phyloP scores from a whole-genome alignment of 2,329 filamentous ascomycete genomes.

The Emergomyces pasteurianus region DNA sequence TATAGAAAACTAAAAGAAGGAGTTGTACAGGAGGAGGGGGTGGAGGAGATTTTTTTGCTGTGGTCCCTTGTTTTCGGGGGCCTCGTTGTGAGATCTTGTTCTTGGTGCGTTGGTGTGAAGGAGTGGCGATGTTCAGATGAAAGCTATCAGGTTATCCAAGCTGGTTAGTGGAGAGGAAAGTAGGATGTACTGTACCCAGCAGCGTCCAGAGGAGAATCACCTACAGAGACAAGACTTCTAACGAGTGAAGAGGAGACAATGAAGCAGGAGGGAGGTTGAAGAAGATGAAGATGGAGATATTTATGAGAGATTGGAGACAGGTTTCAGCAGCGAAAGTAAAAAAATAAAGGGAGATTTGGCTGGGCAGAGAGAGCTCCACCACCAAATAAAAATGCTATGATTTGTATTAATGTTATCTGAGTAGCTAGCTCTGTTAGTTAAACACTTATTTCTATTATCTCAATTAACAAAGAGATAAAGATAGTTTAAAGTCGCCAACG shows the following conservation, averaged over 20 bases:
- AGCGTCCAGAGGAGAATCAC: neutral
- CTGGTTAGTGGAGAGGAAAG: neutral
- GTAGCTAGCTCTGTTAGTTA: too few species aligned
- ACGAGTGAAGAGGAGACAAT: neutral
- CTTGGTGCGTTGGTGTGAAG: neutral
- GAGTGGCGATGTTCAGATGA: neutral
- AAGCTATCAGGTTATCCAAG: neutral
- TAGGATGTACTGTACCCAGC: neutral
- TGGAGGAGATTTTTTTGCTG: neutral
- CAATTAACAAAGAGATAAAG: too few species aligned
- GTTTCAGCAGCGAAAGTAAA: neutral
- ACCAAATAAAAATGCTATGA: neutral
- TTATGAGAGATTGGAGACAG: too few species aligned
- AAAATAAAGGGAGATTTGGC: neutral
- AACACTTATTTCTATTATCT: too few species aligned
- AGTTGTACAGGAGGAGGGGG: neutral
- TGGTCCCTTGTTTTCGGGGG: too few species aligned
- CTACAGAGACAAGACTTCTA: neutral
- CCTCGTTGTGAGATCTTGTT: neutral
- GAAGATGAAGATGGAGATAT: neutral
- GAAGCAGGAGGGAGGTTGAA: neutral
- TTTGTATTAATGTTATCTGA: too few species aligned
- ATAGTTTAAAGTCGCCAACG: too few species aligned
- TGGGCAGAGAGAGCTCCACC: neutral
- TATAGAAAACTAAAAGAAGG: neutral